Base-by-base conservation (phyloP, 2,329 filamentous ascomycete species). In the Fusarium sp. region DNA sequence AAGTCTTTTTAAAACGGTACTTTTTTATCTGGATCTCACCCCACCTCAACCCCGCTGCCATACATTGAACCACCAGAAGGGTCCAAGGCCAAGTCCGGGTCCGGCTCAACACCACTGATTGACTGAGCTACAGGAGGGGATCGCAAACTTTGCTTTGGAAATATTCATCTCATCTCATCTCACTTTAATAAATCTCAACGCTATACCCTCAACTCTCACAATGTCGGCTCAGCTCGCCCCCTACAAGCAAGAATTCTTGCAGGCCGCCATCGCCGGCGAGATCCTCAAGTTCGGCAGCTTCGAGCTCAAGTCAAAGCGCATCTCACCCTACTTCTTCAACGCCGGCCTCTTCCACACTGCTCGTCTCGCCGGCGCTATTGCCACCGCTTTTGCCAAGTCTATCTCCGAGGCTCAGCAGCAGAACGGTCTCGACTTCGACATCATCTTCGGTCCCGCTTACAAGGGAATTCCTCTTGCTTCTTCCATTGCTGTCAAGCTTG, bases 291-390 rank as follows among this genome's bases (percentile, higher is more conserved):
- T 96, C 80, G 93, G 93, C 80, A 90, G 87, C 79, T 96, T 93
- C 83, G 92, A 91, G 75, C 89, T 99, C 78, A 99, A 99, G 84
- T 98, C 95, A 57, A 93, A 93, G 82, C 93, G 95, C 77, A 86
- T 86, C 76, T 97, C 94, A 15, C 96, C 96, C 44, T 98, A 98
- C 87, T 98, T 98, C 86, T 97, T 98, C 90, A 98, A 97, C 82
- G 94, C 95, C 49, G 94, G 95, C 65, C 89, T 93, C 76, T 97
- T 98, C 83, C 94, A 96, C 86, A 91, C 90, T 55, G 92, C 91
- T 24, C 87, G 90, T 68, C 88, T 97, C 30, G 89, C 97, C 70
- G 88, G 88, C 68, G 89, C 94, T 60, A 92, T 97, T 73, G 89
- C 92, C 55, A 87, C 89, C 43, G 94, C 95, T 63, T 98, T 95